phyloP scores from a whole-genome alignment of 148 eudicot genomes.

The Cornus controversa region DNA sequence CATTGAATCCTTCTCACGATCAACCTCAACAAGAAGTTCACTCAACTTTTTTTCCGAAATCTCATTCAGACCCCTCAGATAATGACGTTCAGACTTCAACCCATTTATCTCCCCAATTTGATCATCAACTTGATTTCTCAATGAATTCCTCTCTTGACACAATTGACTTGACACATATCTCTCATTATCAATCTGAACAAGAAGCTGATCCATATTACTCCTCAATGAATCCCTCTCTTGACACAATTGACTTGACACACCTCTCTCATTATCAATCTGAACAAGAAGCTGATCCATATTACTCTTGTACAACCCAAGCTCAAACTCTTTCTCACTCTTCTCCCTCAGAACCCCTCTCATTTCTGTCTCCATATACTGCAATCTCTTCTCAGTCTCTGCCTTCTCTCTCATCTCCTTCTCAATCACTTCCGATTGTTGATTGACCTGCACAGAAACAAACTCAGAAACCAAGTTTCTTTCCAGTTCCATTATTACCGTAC shows the following conservation, averaged over 20 bases:
- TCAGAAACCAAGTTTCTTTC: slow-evolving; percentile 36
- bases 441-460: slow-evolving; percentile 32
- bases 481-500: slow-evolving; percentile 21
- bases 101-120: too few relatives aligned
- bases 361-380: slow-evolving; percentile 39
- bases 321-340: slow-evolving; percentile 38
- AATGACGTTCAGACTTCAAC: too few relatives aligned
- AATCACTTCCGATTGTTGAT: slow-evolving; percentile 17
- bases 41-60: slow-evolving; percentile 29
- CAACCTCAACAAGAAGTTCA: slow-evolving; percentile 30
- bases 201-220: slow-evolving; percentile 24
- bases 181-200: too few relatives aligned
- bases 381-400: slow-evolving; percentile 25
- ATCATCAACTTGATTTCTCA: too few relatives aligned
- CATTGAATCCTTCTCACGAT: slow-evolving; percentile 36
- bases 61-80: slow-evolving; percentile 24
- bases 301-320: too few relatives aligned
- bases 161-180: too few relatives aligned
- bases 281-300: slow-evolving; percentile 22
- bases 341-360: slow-evolving; percentile 33
- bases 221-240: too few relatives aligned
- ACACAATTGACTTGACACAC: too few relatives aligned
- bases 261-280: too few relatives aligned
- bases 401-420: slow-evolving; percentile 33
- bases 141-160: too few relatives aligned